A percentile compares a stretch with the other conserved stretches of the same genome.
phyloP scores from a whole-genome alignment of 1,139 yeast genomes.

The Debaryomycetaceae sp. region DNA sequence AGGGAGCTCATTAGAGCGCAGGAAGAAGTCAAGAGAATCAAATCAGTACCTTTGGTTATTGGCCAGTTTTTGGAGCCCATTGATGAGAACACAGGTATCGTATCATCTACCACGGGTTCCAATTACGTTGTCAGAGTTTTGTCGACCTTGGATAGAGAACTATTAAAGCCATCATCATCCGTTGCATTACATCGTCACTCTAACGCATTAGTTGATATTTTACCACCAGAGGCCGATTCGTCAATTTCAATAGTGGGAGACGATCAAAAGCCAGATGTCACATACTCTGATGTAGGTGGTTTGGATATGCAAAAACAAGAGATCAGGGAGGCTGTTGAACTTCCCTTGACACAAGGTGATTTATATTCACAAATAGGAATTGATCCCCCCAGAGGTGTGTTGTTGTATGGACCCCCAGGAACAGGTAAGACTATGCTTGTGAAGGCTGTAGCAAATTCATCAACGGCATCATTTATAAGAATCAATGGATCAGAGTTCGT shows the following conservation, averaged over 20 bases:
- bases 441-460: slow-evolving; percentile 95
- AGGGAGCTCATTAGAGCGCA: slow-evolving; percentile 95
- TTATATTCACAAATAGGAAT: slow-evolving; percentile 96
- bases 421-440: slow-evolving; percentile 99
- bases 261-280: slow-evolving; percentile 87
- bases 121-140: slow-evolving; percentile 93
- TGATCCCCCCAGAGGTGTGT: slow-evolving; percentile 97
- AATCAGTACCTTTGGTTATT: slow-evolving; percentile 94
- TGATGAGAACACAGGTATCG: slow-evolving; percentile 95
- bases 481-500: slow-evolving; percentile 98
- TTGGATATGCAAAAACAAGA: slow-evolving; percentile 99
- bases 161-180: slow-evolving; percentile 89
- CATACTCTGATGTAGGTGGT: slow-evolving; percentile 96
- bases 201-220: slow-evolving; percentile 91
- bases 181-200: slow-evolving; percentile 98
- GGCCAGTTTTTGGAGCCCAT: slow-evolving; percentile 98
- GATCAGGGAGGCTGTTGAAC: slow-evolving; percentile 96
- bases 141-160: slow-evolving; percentile 91
- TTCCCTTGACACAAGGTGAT: slow-evolving; percentile 94
- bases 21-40: slow-evolving; percentile 96
- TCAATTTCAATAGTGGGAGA: slow-evolving; percentile 93
- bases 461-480: slow-evolving; percentile 93
- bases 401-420: slow-evolving; percentile 98
- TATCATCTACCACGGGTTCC: slow-evolving; percentile 95
- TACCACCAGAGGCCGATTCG: slow-evolving; percentile 99